Evolutionary conservation across 768 basidiomycete genomes (phyloP).

Genomic region (Russula virescens): DNA sequence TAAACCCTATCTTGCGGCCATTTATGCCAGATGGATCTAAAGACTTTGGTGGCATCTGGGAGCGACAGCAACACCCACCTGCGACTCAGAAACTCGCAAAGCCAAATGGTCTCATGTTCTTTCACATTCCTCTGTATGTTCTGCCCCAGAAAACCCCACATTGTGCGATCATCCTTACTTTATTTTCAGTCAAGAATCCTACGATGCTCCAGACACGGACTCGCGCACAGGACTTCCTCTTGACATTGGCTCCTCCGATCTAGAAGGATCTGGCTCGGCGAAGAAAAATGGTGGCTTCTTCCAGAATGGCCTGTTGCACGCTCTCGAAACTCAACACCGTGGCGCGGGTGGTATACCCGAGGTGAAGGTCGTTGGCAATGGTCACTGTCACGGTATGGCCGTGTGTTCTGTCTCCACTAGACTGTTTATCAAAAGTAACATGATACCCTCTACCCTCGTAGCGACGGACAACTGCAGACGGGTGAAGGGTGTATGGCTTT

Average conservation of each 20-base stretch:
- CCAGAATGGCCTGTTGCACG: slow-evolving; percentile 68
- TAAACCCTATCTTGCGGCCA: slow-evolving; percentile 73
- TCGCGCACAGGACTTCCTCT: slow-evolving; percentile 53
- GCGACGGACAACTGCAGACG: slow-evolving; percentile 88
- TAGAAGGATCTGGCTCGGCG: slow-evolving; percentile 56
- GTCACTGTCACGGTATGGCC: slow-evolving; percentile 75
- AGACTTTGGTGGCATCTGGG: slow-evolving; percentile 66
- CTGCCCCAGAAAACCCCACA: background rate
- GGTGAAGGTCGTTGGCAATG: slow-evolving; percentile 86
- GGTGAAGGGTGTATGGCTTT: slow-evolving; percentile 82
- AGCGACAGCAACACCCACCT: slow-evolving; percentile 59
- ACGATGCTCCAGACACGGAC: slow-evolving; percentile 60
- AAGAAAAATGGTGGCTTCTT: slow-evolving; percentile 80
- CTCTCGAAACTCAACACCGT: slow-evolving; percentile 63
- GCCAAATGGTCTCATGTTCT: slow-evolving; percentile 95
- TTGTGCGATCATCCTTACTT: slow-evolving; percentile 2
- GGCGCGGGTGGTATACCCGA: slow-evolving; percentile 48
- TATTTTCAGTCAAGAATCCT: slow-evolving; percentile 61
- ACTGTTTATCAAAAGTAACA: slow-evolving; percentile 22
- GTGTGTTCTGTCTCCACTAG: background rate
- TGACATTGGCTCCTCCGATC: slow-evolving; percentile 59
- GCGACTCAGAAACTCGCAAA: slow-evolving; percentile 61
- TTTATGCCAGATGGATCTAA: slow-evolving; percentile 71
- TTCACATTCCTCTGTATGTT: slow-evolving; percentile 90
- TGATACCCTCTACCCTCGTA: slow-evolving; percentile 26